Evolutionary conservation across 768 basidiomycete genomes (phyloP).

Genomic region (Suillus subluteus): DNA sequence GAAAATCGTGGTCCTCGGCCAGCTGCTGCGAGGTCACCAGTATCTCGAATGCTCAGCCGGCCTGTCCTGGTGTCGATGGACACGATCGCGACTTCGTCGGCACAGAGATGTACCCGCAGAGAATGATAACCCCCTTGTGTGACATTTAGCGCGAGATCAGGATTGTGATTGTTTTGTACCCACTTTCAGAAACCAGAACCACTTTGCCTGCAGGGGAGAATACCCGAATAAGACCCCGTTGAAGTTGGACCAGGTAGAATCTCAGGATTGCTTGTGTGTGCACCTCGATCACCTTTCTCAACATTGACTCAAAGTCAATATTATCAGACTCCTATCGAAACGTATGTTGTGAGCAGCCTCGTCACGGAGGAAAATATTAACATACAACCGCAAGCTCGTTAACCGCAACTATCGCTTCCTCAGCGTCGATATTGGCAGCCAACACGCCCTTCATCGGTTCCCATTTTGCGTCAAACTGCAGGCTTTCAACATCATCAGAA

Average conservation of each 20-base stretch:
- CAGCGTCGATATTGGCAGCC: conserved; percentile 57
- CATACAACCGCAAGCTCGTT: conserved; percentile 61
- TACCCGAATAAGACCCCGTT: conserved; percentile 51
- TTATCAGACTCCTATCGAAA: conserved; percentile 58
- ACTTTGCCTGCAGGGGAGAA: conserved; percentile 69
- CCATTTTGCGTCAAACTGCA: conserved; percentile 77
- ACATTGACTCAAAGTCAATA: conserved; percentile 74
- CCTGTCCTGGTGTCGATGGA: conserved; percentile 84
- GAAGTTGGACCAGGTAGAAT: conserved; percentile 58
- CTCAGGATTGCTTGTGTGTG: conserved; percentile 69
- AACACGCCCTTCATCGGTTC: conserved; percentile 70
- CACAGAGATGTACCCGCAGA: conserved; percentile 72
- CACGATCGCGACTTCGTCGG: conserved; percentile 75
- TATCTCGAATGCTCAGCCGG: conserved; percentile 75
- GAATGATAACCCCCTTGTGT: conserved; percentile 54
- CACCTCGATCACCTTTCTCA: conserved; percentile 62
- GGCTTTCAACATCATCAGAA: conserved; percentile 77
- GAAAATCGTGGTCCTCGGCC: conserved; percentile 71
- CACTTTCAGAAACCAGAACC: conserved; percentile 58
- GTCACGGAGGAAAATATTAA: conserved; percentile 11
- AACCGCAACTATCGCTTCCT: conserved; percentile 46
- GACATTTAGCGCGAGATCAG: conserved; percentile 11
- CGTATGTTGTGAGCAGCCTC: neutral
- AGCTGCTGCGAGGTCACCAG: conserved; percentile 77
- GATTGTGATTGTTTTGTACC: conserved; percentile 13